Evolutionary conservation across 495 filamentous ascomycete species (phyloP).

Genomic region (Thermochaetoides thermophila): DNA sequence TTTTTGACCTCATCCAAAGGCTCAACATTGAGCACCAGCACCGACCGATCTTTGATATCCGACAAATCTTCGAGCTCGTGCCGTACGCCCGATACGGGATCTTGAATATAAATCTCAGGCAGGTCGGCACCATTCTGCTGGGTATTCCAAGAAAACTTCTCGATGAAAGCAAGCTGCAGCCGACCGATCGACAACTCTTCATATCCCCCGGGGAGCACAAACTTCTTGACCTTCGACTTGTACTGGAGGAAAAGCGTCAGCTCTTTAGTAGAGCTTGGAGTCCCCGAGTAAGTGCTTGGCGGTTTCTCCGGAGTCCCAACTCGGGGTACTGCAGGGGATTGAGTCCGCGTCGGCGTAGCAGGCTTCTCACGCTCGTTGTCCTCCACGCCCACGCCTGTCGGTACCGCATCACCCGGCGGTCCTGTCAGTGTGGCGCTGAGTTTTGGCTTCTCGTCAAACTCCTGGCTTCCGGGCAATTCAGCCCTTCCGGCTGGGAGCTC

Average conservation of each 20-base stretch:
- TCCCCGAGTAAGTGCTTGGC: constrained; percentile 33
- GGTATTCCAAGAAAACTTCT: constrained; percentile 97
- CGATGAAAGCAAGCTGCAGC: constrained; percentile 93
- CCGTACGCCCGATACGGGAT: constrained; percentile 82
- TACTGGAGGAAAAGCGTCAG: constrained; percentile 95
- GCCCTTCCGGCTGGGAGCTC: constrained; percentile 22
- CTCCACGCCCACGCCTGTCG: constrained; percentile 15
- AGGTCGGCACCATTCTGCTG: constrained; percentile 86
- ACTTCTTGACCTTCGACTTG: constrained; percentile 93
- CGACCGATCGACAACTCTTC: constrained; percentile 71
- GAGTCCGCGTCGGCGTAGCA: constrained; percentile 8
- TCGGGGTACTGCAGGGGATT: constrained; percentile 5
- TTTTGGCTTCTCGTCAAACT: constrained; percentile 45
- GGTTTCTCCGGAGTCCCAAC: constrained; percentile 27
- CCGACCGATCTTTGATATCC: constrained; percentile 92
- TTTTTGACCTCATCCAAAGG: constrained; percentile 91
- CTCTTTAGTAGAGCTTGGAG: constrained; percentile 70
- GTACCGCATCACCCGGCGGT: constrained; percentile 24
- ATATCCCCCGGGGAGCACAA: constrained; percentile 70
- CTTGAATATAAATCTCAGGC: constrained; percentile 95
- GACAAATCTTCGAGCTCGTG: constrained; percentile 87
- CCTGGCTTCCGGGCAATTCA: constrained; percentile 36
- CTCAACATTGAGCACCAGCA: constrained; percentile 87
- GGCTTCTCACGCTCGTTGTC: constrained; percentile 19
- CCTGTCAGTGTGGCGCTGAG: constrained; percentile 38